These are phyloP conservation scores for Acer negundo DNA, from an alignment of 345 rosid species.

Conservation along the genomic window DNA sequence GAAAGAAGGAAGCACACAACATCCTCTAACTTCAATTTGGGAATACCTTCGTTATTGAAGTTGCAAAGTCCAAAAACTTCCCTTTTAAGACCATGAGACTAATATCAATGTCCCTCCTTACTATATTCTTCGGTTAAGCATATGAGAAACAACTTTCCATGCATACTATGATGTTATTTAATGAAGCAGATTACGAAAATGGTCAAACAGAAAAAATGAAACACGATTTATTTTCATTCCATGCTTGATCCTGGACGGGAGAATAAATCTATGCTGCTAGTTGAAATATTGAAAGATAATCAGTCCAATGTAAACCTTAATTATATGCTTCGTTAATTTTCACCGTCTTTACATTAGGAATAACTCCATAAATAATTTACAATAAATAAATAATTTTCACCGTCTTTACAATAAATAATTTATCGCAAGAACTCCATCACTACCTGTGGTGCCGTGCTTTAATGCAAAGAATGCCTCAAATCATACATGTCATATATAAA, in stretches of 20 bases:
- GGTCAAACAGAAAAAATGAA: not conserved
- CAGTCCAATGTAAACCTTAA: not conserved
- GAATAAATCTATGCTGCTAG: too few species aligned
- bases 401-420: conserved; percentile 7
- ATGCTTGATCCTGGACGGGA: too few species aligned
- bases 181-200: not conserved
- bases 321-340: conserved; percentile 5
- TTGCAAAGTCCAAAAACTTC: too few species aligned
- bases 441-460: not conserved
- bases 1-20: not conserved
- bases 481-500: not conserved
- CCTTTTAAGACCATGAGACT: too few species aligned
- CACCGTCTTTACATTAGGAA: not conserved
- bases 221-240: not conserved
- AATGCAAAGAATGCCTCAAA: conserved; percentile 13
- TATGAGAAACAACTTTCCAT: too few species aligned
- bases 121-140: too few species aligned
- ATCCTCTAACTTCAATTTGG: not conserved
- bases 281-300: too few species aligned
- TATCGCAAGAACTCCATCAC: conserved; percentile 3
- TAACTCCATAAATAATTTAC: too few species aligned
- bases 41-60: not conserved
- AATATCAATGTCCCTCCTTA: too few species aligned
- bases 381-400: not conserved
- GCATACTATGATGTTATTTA: not conserved